These are phyloP conservation scores for Puccinellia tenuiflora DNA, from an alignment of 176 grass and related monocot species.

Conservation along the genomic window DNA sequence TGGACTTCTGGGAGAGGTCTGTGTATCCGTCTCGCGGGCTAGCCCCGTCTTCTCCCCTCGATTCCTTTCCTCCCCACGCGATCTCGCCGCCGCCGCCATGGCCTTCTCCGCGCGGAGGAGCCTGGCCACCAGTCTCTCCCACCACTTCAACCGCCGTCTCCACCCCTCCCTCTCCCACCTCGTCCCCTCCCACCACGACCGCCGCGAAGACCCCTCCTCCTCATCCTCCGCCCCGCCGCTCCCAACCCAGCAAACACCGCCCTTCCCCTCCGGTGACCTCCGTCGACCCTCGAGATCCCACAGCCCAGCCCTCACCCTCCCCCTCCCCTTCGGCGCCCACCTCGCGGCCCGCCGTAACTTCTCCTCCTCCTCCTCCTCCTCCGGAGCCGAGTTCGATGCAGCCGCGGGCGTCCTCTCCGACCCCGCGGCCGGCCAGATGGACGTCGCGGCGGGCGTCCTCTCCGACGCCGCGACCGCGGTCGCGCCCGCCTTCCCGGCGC, in stretches of 20 bases:
- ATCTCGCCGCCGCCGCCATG: slow-evolving; percentile 32
- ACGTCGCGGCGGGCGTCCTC: slow-evolving; percentile 19
- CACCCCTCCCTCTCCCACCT: slow-evolving; percentile 43
- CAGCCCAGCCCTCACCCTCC: neutral
- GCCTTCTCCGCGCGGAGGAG: slow-evolving; percentile 52
- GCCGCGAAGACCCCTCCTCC: slow-evolving; percentile 13
- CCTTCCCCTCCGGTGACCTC: neutral
- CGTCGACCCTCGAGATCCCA: slow-evolving; percentile 1
- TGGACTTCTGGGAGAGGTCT: neutral
- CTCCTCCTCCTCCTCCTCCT: slow-evolving; percentile 1
- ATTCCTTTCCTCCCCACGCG: neutral
- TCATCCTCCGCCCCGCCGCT: neutral
- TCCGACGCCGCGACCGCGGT: slow-evolving; percentile 12
- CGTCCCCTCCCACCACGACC: slow-evolving; percentile 24
- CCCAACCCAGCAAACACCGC: neutral
- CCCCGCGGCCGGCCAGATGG: neutral
- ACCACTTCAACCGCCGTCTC: slow-evolving; percentile 36
- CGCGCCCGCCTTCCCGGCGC: neutral
- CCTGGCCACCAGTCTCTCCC: slow-evolving; percentile 38
- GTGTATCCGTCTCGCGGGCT: neutral
- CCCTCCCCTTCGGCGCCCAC: slow-evolving; percentile 29
- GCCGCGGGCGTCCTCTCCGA: slow-evolving; percentile 34
- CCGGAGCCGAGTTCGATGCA: slow-evolving; percentile 8
- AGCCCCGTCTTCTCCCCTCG: slow-evolving; percentile 14
- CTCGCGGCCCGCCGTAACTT: slow-evolving; percentile 21